Base-by-base conservation (phyloP, 768 basidiomycete species). In the Infundibulicybe gibba region DNA sequence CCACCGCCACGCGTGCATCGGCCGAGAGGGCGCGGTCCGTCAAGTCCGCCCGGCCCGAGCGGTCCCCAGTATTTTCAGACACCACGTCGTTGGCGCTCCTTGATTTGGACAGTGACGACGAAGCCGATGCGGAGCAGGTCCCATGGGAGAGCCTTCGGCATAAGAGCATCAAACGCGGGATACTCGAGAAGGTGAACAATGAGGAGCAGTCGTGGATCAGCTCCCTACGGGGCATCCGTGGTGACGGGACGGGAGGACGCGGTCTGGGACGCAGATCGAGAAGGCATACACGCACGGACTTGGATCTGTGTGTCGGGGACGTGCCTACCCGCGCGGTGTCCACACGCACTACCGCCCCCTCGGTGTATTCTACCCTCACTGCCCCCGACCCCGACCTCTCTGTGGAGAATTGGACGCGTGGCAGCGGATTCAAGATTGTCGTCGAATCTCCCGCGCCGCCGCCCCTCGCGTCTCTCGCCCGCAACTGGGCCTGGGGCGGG, bases 141-240 rank as follows among this genome's bases (percentile, higher is more conserved):
- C 74, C 74, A 0, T 76, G 73, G 63, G 77, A 75, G 47, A 63
- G 68, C 25, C 59, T 76, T 15, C 67, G 74, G 6, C 74, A 76
- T 52, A 75, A 70, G 55, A 76, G 74, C 52, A 78, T 80, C 55
- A 71, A 76, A 42, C 73, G 77, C 8, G 73, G 68, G 9, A 74
- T 80, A 31, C 56, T 80, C 40, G 74, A 72, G 47, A 57, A 68
- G 25, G 67, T 70, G n/a, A 53, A 65, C 61, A 52, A 62, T 53
- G 68, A 66, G 53, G 63, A 59, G 14, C 55, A 54, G 16, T 25
- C 25, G 25, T 63, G 61, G 54, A 61, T 65, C 44, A 59, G 68
- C 40, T 65, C 61, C 5, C 60, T 66, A 4, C 56, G 67, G 32
- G 57, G 60, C 13, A 51, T 49, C 8, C 53, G 54, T 16, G 53